Percentiles rank a stretch among this genome's conserved stretches.
phyloP scores from a whole-genome alignment of 2,329 filamentous ascomycete species.

The Daldinia sp. region DNA sequence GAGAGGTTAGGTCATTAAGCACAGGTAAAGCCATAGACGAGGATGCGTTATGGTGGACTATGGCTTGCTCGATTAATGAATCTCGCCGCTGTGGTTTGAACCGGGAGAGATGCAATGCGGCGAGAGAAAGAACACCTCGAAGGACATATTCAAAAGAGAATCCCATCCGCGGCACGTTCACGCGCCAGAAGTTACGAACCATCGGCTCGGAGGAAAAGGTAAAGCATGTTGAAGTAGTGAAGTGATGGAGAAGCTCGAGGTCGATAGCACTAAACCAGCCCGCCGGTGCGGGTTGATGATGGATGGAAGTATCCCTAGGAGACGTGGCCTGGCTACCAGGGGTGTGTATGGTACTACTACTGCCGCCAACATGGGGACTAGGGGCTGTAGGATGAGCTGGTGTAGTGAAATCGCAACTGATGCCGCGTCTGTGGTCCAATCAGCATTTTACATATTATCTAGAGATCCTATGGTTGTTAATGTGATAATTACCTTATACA shows the following conservation, averaged over 20 bases:
- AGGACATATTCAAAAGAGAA: conserved; percentile 62
- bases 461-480: not conserved
- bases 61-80: conserved; percentile 56
- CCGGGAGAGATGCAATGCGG: conserved; percentile 62
- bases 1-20: conserved; percentile 50
- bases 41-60: conserved; percentile 53
- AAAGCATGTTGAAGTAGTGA: conserved; percentile 61
- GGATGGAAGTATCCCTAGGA: conserved; percentile 28
- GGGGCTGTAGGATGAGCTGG: conserved; percentile 21
- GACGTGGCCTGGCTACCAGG: conserved; percentile 39
- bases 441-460: conserved; percentile 3
- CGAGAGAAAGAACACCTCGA: conserved; percentile 61
- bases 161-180: conserved; percentile 61
- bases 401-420: conserved; percentile 42
- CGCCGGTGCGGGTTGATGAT: conserved; percentile 22
- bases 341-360: conserved; percentile 29
- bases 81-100: conserved; percentile 54
- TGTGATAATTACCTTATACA: conserved; percentile 43
- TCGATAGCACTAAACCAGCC: conserved; percentile 53
- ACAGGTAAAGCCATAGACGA: conserved; percentile 50
- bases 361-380: conserved; percentile 14
- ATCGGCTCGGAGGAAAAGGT: conserved; percentile 59
- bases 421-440: conserved; percentile 39
- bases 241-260: conserved; percentile 67
- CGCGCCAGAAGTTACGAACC: conserved; percentile 60